Evolutionary conservation across 176 grass and related monocot genomes (phyloP), one percentile per base, ranked within the genome.

Genomic region (Chloris gayana): DNA sequence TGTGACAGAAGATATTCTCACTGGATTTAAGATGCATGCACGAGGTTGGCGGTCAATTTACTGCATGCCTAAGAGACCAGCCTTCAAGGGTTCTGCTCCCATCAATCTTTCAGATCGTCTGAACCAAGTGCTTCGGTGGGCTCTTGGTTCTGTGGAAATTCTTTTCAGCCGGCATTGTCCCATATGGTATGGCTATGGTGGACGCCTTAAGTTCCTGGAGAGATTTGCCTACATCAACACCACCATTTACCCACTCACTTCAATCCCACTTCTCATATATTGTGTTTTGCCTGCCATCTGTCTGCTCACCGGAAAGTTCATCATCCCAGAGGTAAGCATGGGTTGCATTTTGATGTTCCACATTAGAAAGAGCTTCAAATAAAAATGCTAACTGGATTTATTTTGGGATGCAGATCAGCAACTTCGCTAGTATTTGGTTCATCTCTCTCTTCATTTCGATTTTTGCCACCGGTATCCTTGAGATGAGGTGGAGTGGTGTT

Each of bases 51-150:
- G 89, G 19, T 97, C 93, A 46, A 93, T 97, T 75, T 97, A 97
- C 77, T 97, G 93, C 91, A 97, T 97, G 93, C 93, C 93, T 17
- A 93, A 97, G 77, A 80, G 80, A 5, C 88, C 93, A 63, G 93
- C 93, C 51, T 97, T 97, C 80, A 97, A 97, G 84, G 93, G 93
- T 71, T 87, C 93, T 77, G 93, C 93, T 51, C 93, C 93, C 71
- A 97, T 97, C 68, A 97, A 97, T 88, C 93, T 97, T 91, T 97
- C 93, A 73, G 93, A 97, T 91, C 93, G 93, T 93, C 80, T 97
- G 69, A 97, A 97, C 77, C 93, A 97, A 88, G 93, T 97, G 56
- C 90, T 97, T 26, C 76, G 91, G 75, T 97, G 93, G 93, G 93
- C 93, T 76, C 91, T 97, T 37, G 93, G 91, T 73, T 97, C 93